Evolutionary conservation across 768 basidiomycete genomes (phyloP).

Genomic region (Chalciporus pseudorubinellus): DNA sequence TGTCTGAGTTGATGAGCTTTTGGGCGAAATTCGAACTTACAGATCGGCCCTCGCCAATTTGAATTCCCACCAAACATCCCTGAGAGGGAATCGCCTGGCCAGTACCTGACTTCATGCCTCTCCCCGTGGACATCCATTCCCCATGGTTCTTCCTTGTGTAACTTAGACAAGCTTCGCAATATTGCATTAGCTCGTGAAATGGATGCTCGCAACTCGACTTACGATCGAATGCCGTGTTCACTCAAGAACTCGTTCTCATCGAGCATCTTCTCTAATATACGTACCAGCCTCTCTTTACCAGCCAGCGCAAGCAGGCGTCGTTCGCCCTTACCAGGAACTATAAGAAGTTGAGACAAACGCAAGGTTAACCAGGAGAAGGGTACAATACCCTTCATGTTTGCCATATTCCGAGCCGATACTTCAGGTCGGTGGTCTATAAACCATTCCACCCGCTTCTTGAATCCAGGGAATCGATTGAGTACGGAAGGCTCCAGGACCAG

Average conservation of each 20-base stretch:
- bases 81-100: conserved; percentile 96
- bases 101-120: conserved; percentile 89
- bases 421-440: conserved; percentile 92
- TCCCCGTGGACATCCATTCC: conserved; percentile 92
- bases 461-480: conserved; percentile 91
- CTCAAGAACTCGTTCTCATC: conserved; percentile 97
- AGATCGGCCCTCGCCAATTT: conserved; percentile 94
- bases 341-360: neutral
- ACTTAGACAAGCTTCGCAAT: conserved; percentile 71
- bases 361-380: neutral
- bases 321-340: conserved; percentile 71
- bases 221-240: conserved; percentile 96
- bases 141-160: conserved; percentile 91
- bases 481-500: conserved; percentile 88
- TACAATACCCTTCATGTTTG: conserved; percentile 82
- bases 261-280: conserved; percentile 93
- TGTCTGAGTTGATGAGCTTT: conserved; percentile 1
- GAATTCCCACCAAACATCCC: conserved; percentile 99
- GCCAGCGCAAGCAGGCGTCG: conserved; percentile 86
- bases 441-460: conserved; percentile 99
- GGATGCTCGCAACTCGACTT: conserved; percentile 31
- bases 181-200: conserved; percentile 8
- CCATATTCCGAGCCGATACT: conserved; percentile 88
- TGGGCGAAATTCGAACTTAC: conserved; percentile 38
- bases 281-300: conserved; percentile 84